Base-by-base conservation (phyloP, 495 filamentous ascomycete genomes). In the Daldinia caldariorum region DNA sequence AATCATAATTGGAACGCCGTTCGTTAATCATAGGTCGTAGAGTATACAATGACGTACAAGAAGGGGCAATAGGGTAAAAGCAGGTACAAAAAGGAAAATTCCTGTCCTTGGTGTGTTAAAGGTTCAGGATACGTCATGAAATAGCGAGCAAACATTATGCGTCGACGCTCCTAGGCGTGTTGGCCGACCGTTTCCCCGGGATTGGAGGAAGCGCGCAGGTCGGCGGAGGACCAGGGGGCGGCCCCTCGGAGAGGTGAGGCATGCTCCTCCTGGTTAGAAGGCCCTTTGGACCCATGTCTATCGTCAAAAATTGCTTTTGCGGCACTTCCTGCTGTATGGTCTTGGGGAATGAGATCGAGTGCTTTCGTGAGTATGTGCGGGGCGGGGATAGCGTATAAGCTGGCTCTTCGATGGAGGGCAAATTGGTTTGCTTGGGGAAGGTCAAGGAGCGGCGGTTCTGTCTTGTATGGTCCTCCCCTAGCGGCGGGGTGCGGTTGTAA, bases 161-260 rank as follows among this genome's bases (percentile, higher is more conserved):
- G 31, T 16, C 56, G 13, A 63, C 58, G 43, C 59, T 54, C 49
- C 60, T 66, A 39, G 34, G 38, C 31, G 29, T 56, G 37, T 41
- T 71, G 41, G 37, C 38, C 4, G 61, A 67, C 3, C 56, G 58
- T 51, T 74, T 78, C 53, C 53, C 70, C 12, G 89, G 89, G 10
- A 91, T 81, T 5, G 89, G 86, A 6, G 89, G 89, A 4, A 91
- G 81, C 0, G 89, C 88, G 57, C 83, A 85, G 18, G 83, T 88
- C 10, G 89, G 89, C 14, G 89, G 89, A 12, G 89, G 89, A 13
- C 83, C 86, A 12, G 82, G 83, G 0, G 89, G 89, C 47, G 88
- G 89, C 0, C 87, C 88, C 10, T 86, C 80, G 0, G 77, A 78
- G 34, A 90, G 76, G 6, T 85, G 84, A 4, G 87, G 86, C 81